phyloP scores from a whole-genome alignment of 129 eudicot species.

The Flaveria ramosissima region DNA sequence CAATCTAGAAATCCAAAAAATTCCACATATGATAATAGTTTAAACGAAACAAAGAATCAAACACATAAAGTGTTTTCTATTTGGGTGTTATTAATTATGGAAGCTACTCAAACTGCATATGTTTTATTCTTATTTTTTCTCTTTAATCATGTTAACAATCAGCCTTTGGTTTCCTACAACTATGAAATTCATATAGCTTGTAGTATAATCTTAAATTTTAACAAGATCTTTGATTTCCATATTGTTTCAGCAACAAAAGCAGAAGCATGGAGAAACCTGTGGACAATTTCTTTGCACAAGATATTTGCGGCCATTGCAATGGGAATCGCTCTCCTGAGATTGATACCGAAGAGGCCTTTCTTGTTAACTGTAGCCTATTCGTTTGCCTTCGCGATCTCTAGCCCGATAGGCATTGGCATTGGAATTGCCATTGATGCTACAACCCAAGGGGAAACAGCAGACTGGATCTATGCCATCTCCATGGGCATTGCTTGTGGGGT shows the following conservation, averaged over 20 bases:
- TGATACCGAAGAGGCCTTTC: conserved; percentile 78
- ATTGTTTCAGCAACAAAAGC: conserved; percentile 53
- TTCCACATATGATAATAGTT: not conserved
- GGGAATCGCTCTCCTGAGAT: conserved; percentile 83
- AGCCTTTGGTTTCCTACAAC: not conserved
- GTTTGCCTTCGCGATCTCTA: conserved; percentile 80
- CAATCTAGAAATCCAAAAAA: too few relatives aligned
- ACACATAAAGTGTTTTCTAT: not conserved
- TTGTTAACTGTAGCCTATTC: conserved; percentile 56
- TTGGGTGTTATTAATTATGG: not conserved
- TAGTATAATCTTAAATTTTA: not conserved
- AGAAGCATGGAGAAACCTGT: conserved; percentile 88
- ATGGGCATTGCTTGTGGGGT: conserved; percentile 84
- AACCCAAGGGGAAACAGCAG: conserved; percentile 57
- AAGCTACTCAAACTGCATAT: not conserved
- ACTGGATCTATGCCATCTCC: conserved; percentile 83
- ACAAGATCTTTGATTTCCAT: not conserved
- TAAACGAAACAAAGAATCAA: not conserved
- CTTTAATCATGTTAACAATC: not conserved
- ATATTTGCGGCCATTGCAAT: conserved; percentile 78
- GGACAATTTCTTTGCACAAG: conserved; percentile 90
- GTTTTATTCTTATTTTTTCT: not conserved
- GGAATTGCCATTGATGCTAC: conserved; percentile 80
- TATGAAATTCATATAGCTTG: not conserved
- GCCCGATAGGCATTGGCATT: conserved; percentile 82